Evolutionary conservation across 2,329 filamentous ascomycete genomes (phyloP).

Genomic region (Thermoascus crustaceus): DNA sequence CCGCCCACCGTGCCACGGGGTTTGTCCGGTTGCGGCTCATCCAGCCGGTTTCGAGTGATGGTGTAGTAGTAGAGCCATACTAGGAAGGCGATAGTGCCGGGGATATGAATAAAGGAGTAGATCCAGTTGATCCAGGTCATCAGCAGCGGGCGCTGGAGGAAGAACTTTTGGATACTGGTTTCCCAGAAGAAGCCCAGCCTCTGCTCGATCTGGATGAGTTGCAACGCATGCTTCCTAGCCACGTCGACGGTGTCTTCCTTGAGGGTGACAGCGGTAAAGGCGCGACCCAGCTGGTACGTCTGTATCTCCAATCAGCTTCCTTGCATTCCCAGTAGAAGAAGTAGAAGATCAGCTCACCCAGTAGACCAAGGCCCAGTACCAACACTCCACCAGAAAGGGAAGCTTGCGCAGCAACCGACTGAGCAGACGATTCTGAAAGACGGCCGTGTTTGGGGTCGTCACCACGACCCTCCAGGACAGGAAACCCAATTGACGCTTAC

Average conservation of each 20-base stretch:
- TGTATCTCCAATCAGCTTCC: constrained; percentile 23
- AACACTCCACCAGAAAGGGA: constrained; percentile 65
- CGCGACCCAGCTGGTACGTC: constrained; percentile 68
- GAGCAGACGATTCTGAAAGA: constrained; percentile 52
- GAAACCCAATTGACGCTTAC: constrained; percentile 41
- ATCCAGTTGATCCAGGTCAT: constrained; percentile 64
- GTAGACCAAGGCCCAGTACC: constrained; percentile 71
- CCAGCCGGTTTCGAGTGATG: constrained; percentile 49
- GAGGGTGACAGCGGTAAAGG: constrained; percentile 61
- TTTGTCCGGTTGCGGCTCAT: constrained; percentile 33
- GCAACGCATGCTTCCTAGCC: constrained; percentile 59
- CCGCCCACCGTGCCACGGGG: constrained; percentile 27
- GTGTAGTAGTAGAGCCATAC: constrained; percentile 63
- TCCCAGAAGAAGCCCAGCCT: constrained; percentile 58
- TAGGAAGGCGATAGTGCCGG: constrained; percentile 63
- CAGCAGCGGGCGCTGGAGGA: constrained; percentile 46
- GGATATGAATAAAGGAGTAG: constrained; percentile 73
- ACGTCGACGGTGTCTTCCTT: constrained; percentile 60
- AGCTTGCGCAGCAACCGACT: constrained; percentile 58
- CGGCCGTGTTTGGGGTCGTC: constrained; percentile 52
- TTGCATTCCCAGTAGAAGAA: neutral
- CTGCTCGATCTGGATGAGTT: constrained; percentile 60
- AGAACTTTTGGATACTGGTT: constrained; percentile 51
- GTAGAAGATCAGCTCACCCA: constrained; percentile 48
- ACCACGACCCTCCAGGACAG: constrained; percentile 42